These are phyloP conservation scores for Vigna reflexopilosa DNA, from an alignment of 306 rosid genomes.

Conservation along the genomic window DNA sequence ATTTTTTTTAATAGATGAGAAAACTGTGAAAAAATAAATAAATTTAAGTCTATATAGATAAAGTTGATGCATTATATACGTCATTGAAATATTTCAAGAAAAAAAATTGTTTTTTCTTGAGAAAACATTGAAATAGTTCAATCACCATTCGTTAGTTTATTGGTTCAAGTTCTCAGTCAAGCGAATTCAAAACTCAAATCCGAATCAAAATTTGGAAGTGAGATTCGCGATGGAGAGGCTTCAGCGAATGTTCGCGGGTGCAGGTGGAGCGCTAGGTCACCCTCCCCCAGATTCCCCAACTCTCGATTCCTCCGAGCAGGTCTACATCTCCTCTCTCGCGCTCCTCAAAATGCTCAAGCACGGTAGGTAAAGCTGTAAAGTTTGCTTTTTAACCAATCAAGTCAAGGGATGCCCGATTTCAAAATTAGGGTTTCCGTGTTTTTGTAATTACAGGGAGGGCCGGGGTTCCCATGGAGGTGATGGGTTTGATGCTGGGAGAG, in stretches of 20 bases:
- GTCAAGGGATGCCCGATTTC: neutral
- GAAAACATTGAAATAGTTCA: neutral
- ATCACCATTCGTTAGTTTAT: neutral
- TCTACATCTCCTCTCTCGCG: slow-evolving; percentile 93
- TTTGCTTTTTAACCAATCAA: slow-evolving; percentile 28
- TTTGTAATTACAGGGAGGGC: slow-evolving; percentile 68
- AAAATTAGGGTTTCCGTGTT: slow-evolving; percentile 44
- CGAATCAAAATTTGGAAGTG: neutral
- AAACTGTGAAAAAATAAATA: too few species aligned
- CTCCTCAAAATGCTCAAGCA: slow-evolving; percentile 96
- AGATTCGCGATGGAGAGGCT: slow-evolving; percentile 65
- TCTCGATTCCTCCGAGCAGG: slow-evolving; percentile 93
- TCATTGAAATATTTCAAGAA: too few species aligned
- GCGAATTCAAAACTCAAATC: neutral
- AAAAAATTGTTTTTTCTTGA: neutral
- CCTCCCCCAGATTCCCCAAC: slow-evolving; percentile 94
- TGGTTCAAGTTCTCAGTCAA: slow-evolving; percentile 10
- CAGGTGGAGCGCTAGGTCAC: slow-evolving; percentile 86
- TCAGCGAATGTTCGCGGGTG: slow-evolving; percentile 94
- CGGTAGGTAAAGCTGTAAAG: slow-evolving; percentile 65
- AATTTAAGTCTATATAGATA: too few species aligned
- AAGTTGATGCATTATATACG: too few species aligned
- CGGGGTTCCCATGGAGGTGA: slow-evolving; percentile 98
- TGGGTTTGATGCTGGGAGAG: slow-evolving; percentile 98
- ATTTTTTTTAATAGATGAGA: too few species aligned